Percentiles rank a stretch among this genome's conserved stretches.
Conservation (phyloP, 2,329 filamentous ascomycete genomes). For the Colletotrichum paranaense region DNA sequence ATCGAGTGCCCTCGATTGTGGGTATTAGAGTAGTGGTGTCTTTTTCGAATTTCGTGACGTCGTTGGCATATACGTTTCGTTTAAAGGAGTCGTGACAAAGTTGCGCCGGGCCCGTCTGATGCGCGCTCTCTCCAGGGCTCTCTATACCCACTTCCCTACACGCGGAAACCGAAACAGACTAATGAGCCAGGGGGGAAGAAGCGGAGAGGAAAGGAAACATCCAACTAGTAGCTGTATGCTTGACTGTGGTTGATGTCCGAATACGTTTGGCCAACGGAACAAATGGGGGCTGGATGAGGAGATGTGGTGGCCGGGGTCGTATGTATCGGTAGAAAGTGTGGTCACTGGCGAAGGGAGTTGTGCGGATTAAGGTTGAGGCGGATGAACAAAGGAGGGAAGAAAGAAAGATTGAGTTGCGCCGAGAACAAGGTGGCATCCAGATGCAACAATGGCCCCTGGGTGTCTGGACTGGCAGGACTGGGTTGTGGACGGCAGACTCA, state of each 20-base stretch:
- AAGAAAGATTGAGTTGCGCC: slow-evolving; percentile 25
- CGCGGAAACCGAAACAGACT: not conserved
- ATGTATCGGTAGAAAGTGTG: no score
- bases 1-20: not conserved
- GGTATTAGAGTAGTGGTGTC: slow-evolving; percentile 14
- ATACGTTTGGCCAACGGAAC: slow-evolving; percentile 11
- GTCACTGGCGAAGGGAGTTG: not conserved
- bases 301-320: not conserved
- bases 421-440: not conserved
- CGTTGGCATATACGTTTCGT: slow-evolving; percentile 33
- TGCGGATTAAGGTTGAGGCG: not conserved
- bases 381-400: slow-evolving; percentile 5
- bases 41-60: slow-evolving; percentile 29
- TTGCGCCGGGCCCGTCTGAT: slow-evolving; percentile 26
- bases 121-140: not conserved
- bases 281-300: not conserved
- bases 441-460: slow-evolving; percentile 1
- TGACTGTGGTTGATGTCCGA: slow-evolving; percentile 8
- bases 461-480: not conserved
- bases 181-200: not conserved
- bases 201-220: not conserved
- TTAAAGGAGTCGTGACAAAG: slow-evolving; percentile 31
- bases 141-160: slow-evolving; percentile 17
- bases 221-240: not conserved
- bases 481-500: not conserved